Percentiles rank a stretch among this genome's conserved stretches.
These are phyloP conservation scores for Colletotrichum noveboracense DNA, from an alignment of 2,329 filamentous ascomycete genomes.

Conservation along the genomic window DNA sequence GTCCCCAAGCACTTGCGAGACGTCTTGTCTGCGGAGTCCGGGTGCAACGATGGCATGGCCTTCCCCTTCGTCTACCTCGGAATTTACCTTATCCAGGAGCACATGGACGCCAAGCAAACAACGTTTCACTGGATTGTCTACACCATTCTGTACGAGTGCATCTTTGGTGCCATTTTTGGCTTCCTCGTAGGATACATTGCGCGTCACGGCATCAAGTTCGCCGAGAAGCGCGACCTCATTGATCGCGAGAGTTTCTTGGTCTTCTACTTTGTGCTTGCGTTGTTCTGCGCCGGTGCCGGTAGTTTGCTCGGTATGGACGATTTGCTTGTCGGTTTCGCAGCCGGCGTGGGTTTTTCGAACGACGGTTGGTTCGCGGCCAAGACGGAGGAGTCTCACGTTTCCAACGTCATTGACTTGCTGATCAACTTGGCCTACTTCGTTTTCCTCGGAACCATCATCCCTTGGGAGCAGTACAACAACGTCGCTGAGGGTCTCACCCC, in stretches of 20 bases:
- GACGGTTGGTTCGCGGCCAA: constrained; percentile 99
- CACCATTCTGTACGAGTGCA: constrained; percentile 92
- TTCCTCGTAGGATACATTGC: constrained; percentile 89
- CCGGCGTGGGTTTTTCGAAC: constrained; percentile 98
- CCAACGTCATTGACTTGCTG: constrained; percentile 97
- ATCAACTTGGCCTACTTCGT: constrained; percentile 99
- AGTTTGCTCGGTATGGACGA: constrained; percentile 93
- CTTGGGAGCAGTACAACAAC: constrained; percentile 90
- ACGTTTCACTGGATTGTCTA: constrained; percentile 87
- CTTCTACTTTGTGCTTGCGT: constrained; percentile 95
- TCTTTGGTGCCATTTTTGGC: constrained; percentile 90
- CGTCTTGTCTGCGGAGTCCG: constrained; percentile 92
- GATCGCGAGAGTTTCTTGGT: constrained; percentile 97
- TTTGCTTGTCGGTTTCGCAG: constrained; percentile 90
- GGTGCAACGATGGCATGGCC: constrained; percentile 99
- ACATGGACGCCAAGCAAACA: constrained; percentile 70
- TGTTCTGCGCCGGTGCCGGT: constrained; percentile 94
- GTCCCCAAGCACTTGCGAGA: constrained; percentile 98
- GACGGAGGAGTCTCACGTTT: constrained; percentile 97
- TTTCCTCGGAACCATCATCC: constrained; percentile 95
- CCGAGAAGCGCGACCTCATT: constrained; percentile 84
- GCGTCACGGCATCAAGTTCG: constrained; percentile 86
- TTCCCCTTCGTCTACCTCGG: constrained; percentile 97
- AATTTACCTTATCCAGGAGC: constrained; percentile 86
- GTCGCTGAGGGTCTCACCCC: constrained; percentile 75